phyloP scores from a whole-genome alignment of 2,329 filamentous ascomycete genomes.

The Penicillium rolfsii region DNA sequence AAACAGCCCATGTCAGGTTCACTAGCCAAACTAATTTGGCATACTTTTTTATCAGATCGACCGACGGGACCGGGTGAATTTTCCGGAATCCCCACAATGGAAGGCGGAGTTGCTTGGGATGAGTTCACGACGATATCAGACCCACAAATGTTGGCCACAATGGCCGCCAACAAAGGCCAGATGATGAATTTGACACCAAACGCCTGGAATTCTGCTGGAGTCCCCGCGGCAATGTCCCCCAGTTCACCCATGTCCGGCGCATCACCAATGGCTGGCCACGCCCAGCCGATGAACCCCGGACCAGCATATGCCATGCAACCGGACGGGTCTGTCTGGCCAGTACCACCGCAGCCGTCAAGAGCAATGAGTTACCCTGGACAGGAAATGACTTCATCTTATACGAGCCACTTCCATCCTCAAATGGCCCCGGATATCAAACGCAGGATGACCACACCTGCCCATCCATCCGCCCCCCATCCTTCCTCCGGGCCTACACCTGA shows the following conservation, averaged over 20 bases:
- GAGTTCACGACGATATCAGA: constrained; percentile 43
- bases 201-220: constrained; percentile 36
- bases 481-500: constrained; percentile 29
- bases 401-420: constrained; percentile 35
- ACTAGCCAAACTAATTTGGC: neutral
- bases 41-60: constrained; percentile 29
- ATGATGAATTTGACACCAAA: constrained; percentile 41
- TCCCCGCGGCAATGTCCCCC: constrained; percentile 35
- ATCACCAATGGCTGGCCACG: constrained; percentile 38
- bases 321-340: constrained; percentile 43
- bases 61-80: constrained; percentile 35
- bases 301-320: constrained; percentile 41
- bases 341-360: constrained; percentile 33
- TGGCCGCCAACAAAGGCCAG: constrained; percentile 34
- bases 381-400: constrained; percentile 35
- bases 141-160: constrained; percentile 40
- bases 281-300: constrained; percentile 35
- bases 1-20: neutral
- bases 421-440: constrained; percentile 41
- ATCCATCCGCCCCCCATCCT: constrained; percentile 33
- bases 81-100: constrained; percentile 36
- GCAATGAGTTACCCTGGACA: constrained; percentile 42
- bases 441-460: constrained; percentile 42
- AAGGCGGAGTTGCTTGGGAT: constrained; percentile 43
- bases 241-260: constrained; percentile 35